A percentile compares a stretch with the other conserved stretches of the same genome.
These are phyloP conservation scores for Cardamine occulta DNA, from an alignment of 345 rosid species.

Conservation along the genomic window DNA sequence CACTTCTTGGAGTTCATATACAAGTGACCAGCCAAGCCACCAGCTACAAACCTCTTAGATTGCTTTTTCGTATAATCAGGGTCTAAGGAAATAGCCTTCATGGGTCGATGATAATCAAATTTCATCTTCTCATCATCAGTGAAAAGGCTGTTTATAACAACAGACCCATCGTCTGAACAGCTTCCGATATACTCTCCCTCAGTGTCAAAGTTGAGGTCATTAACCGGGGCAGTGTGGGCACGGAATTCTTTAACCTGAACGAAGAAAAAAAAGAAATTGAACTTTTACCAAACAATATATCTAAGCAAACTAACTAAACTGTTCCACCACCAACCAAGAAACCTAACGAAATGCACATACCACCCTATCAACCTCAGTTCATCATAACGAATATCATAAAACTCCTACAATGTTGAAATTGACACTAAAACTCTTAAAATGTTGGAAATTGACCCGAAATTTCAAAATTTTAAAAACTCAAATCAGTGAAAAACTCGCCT, in stretches of 20 bases:
- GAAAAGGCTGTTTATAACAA: conserved; percentile 89
- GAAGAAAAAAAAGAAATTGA: background rate
- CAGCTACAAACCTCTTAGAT: conserved; percentile 86
- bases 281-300: conserved; percentile 18
- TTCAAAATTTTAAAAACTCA: background rate
- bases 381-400: background rate
- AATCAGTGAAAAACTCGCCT: conserved; percentile 47
- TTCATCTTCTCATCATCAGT: conserved; percentile 85
- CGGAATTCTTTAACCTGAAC: conserved; percentile 81
- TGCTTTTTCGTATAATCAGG: conserved; percentile 79
- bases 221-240: conserved; percentile 83
- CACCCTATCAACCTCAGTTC: background rate
- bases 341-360: conserved; percentile 5
- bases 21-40: conserved; percentile 97
- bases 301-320: conserved; percentile 12
- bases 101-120: conserved; percentile 95
- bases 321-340: background rate
- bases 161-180: conserved; percentile 98
- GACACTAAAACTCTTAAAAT: background rate
- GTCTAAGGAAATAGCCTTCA: conserved; percentile 93
- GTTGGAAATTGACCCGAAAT: conserved; percentile 15
- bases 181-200: conserved; percentile 97
- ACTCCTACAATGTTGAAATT: background rate
- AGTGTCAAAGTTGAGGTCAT: conserved; percentile 88
- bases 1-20: conserved; percentile 86